Conservation (phyloP, 2,329 filamentous ascomycete species). For the Xylariaceae sp. region DNA sequence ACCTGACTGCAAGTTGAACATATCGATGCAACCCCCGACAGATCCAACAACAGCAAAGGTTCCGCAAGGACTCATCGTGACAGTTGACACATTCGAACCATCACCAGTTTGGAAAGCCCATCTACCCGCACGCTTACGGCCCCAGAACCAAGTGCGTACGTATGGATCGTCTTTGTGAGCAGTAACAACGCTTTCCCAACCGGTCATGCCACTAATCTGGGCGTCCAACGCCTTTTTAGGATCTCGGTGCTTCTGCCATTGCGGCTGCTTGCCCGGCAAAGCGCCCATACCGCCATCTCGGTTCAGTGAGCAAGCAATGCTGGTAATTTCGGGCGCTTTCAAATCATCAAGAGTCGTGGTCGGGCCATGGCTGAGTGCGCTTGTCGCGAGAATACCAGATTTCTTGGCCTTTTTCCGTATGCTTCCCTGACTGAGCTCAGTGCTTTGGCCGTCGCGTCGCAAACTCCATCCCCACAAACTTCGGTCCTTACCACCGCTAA, state of each 20-base stretch:
- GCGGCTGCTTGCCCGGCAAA: constrained; percentile 67
- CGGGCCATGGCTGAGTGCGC: constrained; percentile 52
- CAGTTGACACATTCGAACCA: constrained; percentile 73
- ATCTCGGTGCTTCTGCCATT: constrained; percentile 75
- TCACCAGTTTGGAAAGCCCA: constrained; percentile 91
- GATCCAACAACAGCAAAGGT: constrained; percentile 92
- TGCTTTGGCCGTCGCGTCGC: constrained; percentile 87
- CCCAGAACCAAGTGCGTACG: constrained; percentile 98
- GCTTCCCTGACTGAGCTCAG: constrained; percentile 86
- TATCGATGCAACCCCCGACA: constrained; percentile 74
- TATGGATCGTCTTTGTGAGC: constrained; percentile 80
- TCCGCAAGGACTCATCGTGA: constrained; percentile 85
- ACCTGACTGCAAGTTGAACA: constrained; percentile 96
- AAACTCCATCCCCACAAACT: constrained; percentile 97
- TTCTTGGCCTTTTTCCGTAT: constrained; percentile 88
- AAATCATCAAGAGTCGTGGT: constrained; percentile 65
- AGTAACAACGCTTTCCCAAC: constrained; percentile 96
- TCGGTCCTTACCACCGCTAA: constrained; percentile 83
- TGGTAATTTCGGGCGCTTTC: constrained; percentile 88
- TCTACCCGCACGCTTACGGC: constrained; percentile 81
- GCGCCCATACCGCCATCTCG: constrained; percentile 91
- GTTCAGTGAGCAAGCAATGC: constrained; percentile 85
- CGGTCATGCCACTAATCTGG: constrained; percentile 70
- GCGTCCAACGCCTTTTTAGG: constrained; percentile 61
- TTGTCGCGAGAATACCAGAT: constrained; percentile 61